Conservation (phyloP, 1,139 yeast species). For the Yamadazyma membranifaciens region DNA sequence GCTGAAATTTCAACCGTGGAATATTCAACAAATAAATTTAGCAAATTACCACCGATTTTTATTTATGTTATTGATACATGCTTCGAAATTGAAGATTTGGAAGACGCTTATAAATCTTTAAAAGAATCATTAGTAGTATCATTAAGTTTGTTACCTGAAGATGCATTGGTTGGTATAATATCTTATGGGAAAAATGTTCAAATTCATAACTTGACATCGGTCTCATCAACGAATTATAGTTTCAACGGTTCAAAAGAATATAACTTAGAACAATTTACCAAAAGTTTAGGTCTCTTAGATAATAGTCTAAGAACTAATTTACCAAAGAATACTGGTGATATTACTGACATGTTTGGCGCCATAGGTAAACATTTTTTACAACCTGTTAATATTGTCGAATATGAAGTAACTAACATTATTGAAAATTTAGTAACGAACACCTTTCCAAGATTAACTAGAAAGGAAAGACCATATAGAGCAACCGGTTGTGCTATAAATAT, state of each 20-base stretch:
- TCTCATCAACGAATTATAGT: constrained; percentile 28
- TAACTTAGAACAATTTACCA: constrained; percentile 48
- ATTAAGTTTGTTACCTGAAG: constrained; percentile 57
- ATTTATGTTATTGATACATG: constrained; percentile 70
- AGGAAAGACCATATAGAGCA: constrained; percentile 54
- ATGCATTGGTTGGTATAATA: constrained; percentile 57
- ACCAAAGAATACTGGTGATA: constrained; percentile 9
- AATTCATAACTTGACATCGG: constrained; percentile 53
- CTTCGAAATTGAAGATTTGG: constrained; percentile 38
- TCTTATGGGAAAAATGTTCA: constrained; percentile 66
- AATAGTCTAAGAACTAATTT: constrained; percentile 8
- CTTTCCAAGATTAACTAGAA: constrained; percentile 46
- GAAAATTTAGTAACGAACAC: constrained; percentile 54
- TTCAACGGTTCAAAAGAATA: constrained; percentile 65
- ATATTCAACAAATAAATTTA: constrained; percentile 49
- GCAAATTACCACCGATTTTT: constrained; percentile 51
- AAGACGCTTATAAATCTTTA: constrained; percentile 43
- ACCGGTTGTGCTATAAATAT: constrained; percentile 68
- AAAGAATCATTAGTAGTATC: constrained; percentile 55
- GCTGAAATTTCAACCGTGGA: constrained; percentile 45
- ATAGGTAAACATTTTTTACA: constrained; percentile 43
- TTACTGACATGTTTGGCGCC: constrained; percentile 19
- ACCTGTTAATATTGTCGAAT: constrained; percentile 53
- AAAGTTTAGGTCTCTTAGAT: constrained; percentile 52
- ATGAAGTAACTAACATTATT: constrained; percentile 50